These are phyloP conservation scores for Kodamaea neixiangensis DNA, from an alignment of 805 yeast species.

Conservation along the genomic window DNA sequence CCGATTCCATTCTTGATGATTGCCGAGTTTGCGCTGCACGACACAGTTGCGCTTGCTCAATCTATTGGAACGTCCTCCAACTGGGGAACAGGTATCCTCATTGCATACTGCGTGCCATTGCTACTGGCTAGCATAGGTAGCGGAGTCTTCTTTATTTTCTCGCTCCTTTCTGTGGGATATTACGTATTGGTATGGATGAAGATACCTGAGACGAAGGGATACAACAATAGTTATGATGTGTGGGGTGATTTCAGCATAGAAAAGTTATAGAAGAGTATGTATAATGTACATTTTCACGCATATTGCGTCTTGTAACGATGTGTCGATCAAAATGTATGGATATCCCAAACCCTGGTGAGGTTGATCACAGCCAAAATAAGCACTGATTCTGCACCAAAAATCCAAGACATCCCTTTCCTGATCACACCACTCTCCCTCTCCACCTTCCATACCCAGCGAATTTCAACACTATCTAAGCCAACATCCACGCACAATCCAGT, in stretches of 20 bases:
- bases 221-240: slow-evolving; percentile 25
- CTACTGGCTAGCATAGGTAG: slow-evolving; percentile 28
- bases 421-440: not conserved
- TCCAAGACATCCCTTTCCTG: not conserved
- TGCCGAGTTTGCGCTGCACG: slow-evolving; percentile 35
- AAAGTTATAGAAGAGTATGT: slow-evolving; percentile 1
- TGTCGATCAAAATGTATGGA: no score
- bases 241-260: slow-evolving; percentile 21
- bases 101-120: slow-evolving; percentile 36
- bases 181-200: slow-evolving; percentile 19
- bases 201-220: slow-evolving; percentile 39
- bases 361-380: no score
- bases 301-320: no score
- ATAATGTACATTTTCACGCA: no score
- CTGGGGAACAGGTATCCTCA: slow-evolving; percentile 35
- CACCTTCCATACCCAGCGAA: not conserved
- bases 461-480: not conserved
- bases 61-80: slow-evolving; percentile 36
- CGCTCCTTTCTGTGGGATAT: slow-evolving; percentile 21
- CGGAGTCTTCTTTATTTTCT: slow-evolving; percentile 30
- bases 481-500: not conserved
- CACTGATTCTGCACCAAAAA: no score
- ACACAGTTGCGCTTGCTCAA: slow-evolving; percentile 36
- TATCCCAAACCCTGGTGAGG: no score
- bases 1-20: slow-evolving; percentile 42